phyloP scores from a whole-genome alignment of 805 yeast species.

The Starmerella vaccinii region DNA sequence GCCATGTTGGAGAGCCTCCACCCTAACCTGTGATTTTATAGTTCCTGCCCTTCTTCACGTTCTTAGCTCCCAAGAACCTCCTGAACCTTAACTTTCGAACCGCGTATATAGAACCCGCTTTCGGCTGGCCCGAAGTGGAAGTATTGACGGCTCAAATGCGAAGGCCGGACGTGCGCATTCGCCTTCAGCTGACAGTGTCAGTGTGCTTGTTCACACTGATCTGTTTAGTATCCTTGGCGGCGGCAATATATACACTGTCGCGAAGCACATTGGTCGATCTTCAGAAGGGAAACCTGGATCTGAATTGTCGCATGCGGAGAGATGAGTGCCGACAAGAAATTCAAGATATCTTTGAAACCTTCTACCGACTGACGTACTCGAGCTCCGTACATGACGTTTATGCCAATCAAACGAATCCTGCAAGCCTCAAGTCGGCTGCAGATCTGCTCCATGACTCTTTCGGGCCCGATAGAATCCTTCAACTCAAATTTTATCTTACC shows the following conservation, averaged over 20 bases:
- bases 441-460: constrained; percentile 18
- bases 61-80: neutral
- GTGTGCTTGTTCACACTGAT: constrained; percentile 60
- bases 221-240: constrained; percentile 61
- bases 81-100: constrained; percentile 4
- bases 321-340: constrained; percentile 21
- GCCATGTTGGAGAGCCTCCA: neutral
- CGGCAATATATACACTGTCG: constrained; percentile 35
- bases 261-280: constrained; percentile 32
- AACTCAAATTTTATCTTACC: constrained; percentile 14
- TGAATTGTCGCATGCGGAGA: constrained; percentile 20
- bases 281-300: constrained; percentile 24
- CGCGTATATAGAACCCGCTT: neutral
- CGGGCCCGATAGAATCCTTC: constrained; percentile 19
- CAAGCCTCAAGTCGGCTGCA: constrained; percentile 7
- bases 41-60: neutral
- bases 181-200: constrained; percentile 63
- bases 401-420: constrained; percentile 2
- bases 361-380: constrained; percentile 17
- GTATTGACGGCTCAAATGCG: constrained; percentile 8
- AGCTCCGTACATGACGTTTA: constrained; percentile 16
- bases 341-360: constrained; percentile 10
- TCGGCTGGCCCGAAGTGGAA: neutral
- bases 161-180: constrained; percentile 43
- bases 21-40: neutral